Percentiles rank a stretch among this genome's conserved stretches.
These are phyloP conservation scores for Trypanosoma conorhini DNA, from an alignment of 208 protist species.

Conservation along the genomic window DNA sequence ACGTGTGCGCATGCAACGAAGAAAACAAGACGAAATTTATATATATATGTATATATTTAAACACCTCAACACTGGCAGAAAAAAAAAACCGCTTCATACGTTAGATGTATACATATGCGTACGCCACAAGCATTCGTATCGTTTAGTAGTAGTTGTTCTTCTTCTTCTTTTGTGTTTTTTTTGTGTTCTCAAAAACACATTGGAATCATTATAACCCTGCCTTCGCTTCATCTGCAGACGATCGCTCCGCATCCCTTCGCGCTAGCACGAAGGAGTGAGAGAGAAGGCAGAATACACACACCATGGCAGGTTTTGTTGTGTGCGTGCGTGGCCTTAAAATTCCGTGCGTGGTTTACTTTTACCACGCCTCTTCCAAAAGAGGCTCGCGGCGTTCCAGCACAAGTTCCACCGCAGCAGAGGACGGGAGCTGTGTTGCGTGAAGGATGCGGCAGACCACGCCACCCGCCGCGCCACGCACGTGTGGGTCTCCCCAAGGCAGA, in stretches of 20 bases:
- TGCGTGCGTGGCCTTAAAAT: not conserved
- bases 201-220: too few species aligned
- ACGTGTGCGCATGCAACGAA: not conserved
- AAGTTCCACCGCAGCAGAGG: constrained; percentile 10
- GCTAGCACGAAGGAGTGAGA: too few species aligned
- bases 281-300: not conserved
- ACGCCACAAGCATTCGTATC: too few species aligned
- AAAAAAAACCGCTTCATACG: not conserved
- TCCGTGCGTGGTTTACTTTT: not conserved
- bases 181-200: too few species aligned
- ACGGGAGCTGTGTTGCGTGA: constrained; percentile 19
- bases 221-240: too few species aligned
- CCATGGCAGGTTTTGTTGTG: not conserved
- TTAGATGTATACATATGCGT: too few species aligned
- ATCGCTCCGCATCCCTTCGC: too few species aligned
- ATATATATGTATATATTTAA: not conserved
- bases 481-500: not conserved
- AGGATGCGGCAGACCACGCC: constrained; percentile 21
- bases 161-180: too few species aligned
- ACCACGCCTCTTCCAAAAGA: constrained; percentile 4
- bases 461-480: not conserved
- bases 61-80: not conserved
- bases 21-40: constrained; percentile 1
- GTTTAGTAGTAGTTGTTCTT: not conserved
- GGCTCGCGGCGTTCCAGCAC: constrained; percentile 17